These are phyloP conservation scores for Ziziphus jujuba DNA, from an alignment of 306 rosid genomes.

Conservation along the genomic window DNA sequence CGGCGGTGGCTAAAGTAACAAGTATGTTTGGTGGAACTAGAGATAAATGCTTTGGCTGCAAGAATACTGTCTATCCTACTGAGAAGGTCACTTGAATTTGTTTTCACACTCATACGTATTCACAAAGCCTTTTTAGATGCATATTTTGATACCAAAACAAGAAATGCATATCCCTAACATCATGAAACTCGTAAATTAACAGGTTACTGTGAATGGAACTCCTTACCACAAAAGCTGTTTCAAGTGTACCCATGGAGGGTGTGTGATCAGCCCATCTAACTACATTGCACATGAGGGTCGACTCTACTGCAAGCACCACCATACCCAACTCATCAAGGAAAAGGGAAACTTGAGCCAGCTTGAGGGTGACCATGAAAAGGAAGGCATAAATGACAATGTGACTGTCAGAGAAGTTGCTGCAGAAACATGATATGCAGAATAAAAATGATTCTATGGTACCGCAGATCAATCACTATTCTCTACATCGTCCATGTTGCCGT, in stretches of 20 bases:
- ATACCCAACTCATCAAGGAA: slow-evolving; percentile 87
- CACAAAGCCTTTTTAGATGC: background rate
- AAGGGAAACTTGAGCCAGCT: slow-evolving; percentile 98
- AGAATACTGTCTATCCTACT: slow-evolving; percentile 88
- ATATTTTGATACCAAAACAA: background rate
- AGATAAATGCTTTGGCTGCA: slow-evolving; percentile 94
- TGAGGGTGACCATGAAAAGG: slow-evolving; percentile 74
- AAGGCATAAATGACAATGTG: slow-evolving; percentile 30
- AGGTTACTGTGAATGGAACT: slow-evolving; percentile 96
- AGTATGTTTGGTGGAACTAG: slow-evolving; percentile 94
- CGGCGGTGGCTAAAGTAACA: slow-evolving; percentile 63
- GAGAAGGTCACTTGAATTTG: slow-evolving; percentile 65
- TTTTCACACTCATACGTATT: too few species aligned
- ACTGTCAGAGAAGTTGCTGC: slow-evolving; percentile 54
- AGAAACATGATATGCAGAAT: slow-evolving; percentile 37
- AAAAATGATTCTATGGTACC: background rate
- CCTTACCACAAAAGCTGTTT: slow-evolving; percentile 95
- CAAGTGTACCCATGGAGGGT: slow-evolving; percentile 98
- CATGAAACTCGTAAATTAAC: background rate
- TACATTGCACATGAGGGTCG: slow-evolving; percentile 96
- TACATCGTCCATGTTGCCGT: background rate
- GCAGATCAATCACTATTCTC: background rate
- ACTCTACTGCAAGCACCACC: slow-evolving; percentile 97
- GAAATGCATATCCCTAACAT: background rate
- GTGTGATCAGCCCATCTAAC: slow-evolving; percentile 94